Evolutionary conservation across 2,329 filamentous ascomycete genomes (phyloP), one percentile per base, ranked within the genome.

Genomic region (Aspergillaceae sp.): DNA sequence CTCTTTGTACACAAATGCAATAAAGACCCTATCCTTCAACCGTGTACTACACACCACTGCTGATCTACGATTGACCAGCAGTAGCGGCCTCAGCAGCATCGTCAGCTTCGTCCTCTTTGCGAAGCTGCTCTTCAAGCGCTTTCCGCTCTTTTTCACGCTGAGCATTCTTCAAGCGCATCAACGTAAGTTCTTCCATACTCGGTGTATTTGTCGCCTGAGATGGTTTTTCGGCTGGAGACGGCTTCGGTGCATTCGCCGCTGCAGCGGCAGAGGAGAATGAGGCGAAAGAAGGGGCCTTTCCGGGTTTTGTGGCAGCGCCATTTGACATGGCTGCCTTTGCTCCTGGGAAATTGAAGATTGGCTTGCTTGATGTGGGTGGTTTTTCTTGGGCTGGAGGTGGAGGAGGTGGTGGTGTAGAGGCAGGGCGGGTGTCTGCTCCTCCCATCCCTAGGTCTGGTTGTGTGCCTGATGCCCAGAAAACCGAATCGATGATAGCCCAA

Each of bases 101-200:
- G 3, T 66, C 68, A 4, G 62, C 67, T 46, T 73, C 70, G 37
- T 77, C 75, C 50, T 72, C 70, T 54, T 68, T 70, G 38, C 66
- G 59, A 45, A 77, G 69, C 51, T 80, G 71, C 44, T 78, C 76
- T 50, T 77, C 76, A 8, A 77, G 50, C 30, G 70, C 68, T 53
- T 68, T 71, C 47, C 70, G 73, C 59, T 81, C 77, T 27, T 73
- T 70, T 54, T 71, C 69, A 36, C 69, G 71, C 59, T 81, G 77
- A 1, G 77, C 77, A 46, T 74, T 78, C 52, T 76, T 75, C 36
- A 82, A 53, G 46, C 77, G 71, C 49, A 76, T 80, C 66, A 80
- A 71, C 1, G 75, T 80, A 43, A 69, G 49, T 40, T 73, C 70
- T 50, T 73, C 63, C n/a, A 73, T 49, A 45, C 64, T 73, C 7